Percentiles rank a stretch among this genome's conserved stretches.
These are phyloP conservation scores for Globisporangium spiculum DNA, from an alignment of 352 stramenopile species.

Conservation along the genomic window DNA sequence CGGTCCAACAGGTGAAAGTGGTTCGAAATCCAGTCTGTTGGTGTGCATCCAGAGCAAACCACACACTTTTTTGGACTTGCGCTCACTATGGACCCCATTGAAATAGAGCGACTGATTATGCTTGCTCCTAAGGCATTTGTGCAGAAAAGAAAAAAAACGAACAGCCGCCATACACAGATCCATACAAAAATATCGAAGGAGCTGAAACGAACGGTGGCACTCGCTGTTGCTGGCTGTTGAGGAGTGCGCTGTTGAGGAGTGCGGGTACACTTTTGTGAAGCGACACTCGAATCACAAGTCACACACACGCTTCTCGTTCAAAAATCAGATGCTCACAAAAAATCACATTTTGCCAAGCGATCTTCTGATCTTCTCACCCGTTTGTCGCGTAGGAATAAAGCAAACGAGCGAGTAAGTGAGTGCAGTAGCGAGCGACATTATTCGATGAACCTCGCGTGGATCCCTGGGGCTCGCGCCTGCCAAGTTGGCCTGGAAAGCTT, in stretches of 20 bases:
- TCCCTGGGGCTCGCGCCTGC: no score
- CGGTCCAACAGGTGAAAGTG: not conserved
- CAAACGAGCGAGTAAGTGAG: not conserved
- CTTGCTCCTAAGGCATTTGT: not conserved
- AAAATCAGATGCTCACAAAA: not conserved
- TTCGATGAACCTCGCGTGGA: not conserved
- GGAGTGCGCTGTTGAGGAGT: not conserved
- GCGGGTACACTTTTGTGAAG: not conserved
- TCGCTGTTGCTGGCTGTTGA: not conserved
- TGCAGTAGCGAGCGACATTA: not conserved
- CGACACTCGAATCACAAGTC: not conserved
- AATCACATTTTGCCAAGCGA: no score
- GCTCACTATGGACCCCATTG: not conserved
- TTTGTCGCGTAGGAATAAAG: no score
- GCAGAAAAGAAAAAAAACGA: not conserved
- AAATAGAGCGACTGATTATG: not conserved
- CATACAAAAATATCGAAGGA: constrained; percentile 1
- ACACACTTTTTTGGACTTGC: not conserved
- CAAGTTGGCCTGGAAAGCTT: no score
- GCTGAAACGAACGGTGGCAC: not conserved
- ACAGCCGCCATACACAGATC: not conserved
- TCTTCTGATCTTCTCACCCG: no score
- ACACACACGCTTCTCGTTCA: not conserved
- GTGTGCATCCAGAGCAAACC: not conserved
- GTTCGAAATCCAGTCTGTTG: not conserved